phyloP scores from a whole-genome alignment of 345 rosid genomes.

The Populus deltoides region DNA sequence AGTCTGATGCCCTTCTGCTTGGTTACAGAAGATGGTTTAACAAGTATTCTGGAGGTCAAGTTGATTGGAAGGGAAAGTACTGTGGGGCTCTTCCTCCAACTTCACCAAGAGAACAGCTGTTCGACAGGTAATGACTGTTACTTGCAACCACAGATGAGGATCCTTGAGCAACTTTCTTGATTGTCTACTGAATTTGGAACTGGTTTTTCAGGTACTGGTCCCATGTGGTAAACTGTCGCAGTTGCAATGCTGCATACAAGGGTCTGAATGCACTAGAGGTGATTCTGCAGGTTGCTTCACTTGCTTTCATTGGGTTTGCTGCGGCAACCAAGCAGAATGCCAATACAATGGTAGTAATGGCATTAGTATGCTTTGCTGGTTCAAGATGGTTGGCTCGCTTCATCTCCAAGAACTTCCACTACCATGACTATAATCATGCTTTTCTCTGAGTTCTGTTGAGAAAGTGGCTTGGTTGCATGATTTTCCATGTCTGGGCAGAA shows the following conservation, averaged over 20 bases:
- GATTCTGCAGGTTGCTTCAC: constrained; percentile 48
- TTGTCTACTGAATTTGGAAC: background rate
- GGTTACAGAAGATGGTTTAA: constrained; percentile 78
- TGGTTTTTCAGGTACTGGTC: constrained; percentile 2
- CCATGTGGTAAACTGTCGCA: constrained; percentile 81
- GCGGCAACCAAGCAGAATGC: constrained; percentile 57
- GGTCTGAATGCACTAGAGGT: constrained; percentile 60
- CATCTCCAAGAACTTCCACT: constrained; percentile 64
- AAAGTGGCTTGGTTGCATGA: too few relatives aligned
- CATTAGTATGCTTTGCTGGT: constrained; percentile 62
- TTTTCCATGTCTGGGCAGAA: too few relatives aligned
- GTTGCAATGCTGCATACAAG: constrained; percentile 66
- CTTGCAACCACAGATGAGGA: too few relatives aligned
- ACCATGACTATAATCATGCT: constrained; percentile 85
- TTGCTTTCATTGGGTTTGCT: constrained; percentile 49
- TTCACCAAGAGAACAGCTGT: constrained; percentile 67
- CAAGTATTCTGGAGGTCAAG: constrained; percentile 56
- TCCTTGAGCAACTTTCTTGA: background rate
- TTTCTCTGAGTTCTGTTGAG: constrained; percentile 33
- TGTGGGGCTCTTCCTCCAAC: constrained; percentile 57
- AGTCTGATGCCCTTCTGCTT: constrained; percentile 69
- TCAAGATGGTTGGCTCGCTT: constrained; percentile 80
- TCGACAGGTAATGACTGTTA: constrained; percentile 57
- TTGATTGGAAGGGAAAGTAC: constrained; percentile 75
- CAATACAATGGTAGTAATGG: constrained; percentile 42